These are phyloP conservation scores for Trichoderma atrobrunneum DNA, from an alignment of 2,329 filamentous ascomycete genomes.

Conservation along the genomic window DNA sequence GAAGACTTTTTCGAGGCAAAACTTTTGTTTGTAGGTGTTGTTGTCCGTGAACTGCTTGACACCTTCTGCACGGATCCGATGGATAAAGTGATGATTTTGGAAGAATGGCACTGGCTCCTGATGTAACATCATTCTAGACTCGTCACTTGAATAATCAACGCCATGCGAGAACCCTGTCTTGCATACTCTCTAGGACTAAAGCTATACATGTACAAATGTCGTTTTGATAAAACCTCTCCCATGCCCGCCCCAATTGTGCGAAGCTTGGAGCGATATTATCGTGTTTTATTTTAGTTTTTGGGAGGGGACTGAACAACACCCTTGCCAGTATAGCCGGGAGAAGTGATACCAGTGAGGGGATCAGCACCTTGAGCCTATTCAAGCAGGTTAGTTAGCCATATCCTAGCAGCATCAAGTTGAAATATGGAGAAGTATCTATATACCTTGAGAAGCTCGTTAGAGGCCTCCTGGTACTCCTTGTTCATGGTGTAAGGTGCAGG, in stretches of 20 bases:
- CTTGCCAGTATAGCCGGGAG: slow-evolving; percentile 73
- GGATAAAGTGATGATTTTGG: neutral
- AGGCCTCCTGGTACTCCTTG: slow-evolving; percentile 94
- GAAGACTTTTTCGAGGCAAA: neutral
- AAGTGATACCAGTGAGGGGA: slow-evolving; percentile 79
- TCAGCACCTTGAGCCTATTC: slow-evolving; percentile 78
- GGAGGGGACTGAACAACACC: slow-evolving; percentile 73
- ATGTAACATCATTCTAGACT: slow-evolving; percentile 43
- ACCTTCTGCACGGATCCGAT: neutral
- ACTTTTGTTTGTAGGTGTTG: neutral
- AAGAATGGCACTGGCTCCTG: neutral
- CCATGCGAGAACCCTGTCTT: slow-evolving; percentile 31
- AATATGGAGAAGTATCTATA: neutral
- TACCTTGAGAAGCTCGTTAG: slow-evolving; percentile 92
- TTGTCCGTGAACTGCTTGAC: neutral
- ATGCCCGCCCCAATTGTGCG: slow-evolving; percentile 38
- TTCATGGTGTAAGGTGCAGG: slow-evolving; percentile 82
- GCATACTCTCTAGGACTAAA: slow-evolving; percentile 32
- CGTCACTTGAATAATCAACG: slow-evolving; percentile 29
- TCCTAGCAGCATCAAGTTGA: neutral
- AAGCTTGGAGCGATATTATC: slow-evolving; percentile 29
- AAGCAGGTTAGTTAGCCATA: neutral
- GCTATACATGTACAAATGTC: slow-evolving; percentile 36
- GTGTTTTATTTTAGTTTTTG: slow-evolving; percentile 42
- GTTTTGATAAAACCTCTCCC: slow-evolving; percentile 31